These are phyloP conservation scores for Penicillium angulare DNA, from an alignment of 495 filamentous ascomycete genomes.

Conservation along the genomic window DNA sequence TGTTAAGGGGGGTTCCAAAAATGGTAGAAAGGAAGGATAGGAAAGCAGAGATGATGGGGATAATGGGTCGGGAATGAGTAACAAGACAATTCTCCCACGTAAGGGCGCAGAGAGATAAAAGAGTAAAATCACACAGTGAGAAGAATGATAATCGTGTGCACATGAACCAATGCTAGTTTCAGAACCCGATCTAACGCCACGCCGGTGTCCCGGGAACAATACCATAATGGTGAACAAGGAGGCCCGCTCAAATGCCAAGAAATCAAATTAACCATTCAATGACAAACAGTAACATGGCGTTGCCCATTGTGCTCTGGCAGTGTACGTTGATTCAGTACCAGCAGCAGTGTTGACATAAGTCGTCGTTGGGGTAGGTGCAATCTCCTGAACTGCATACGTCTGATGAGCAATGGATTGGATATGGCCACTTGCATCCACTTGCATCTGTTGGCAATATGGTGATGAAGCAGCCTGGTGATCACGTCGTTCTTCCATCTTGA, in stretches of 20 bases:
- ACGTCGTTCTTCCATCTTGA: conserved; percentile 81
- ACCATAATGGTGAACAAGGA: conserved; percentile 23
- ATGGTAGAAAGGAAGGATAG: neutral
- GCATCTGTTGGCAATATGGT: conserved; percentile 72
- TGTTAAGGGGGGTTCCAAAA: conserved; percentile 4
- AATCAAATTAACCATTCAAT: conserved; percentile 33
- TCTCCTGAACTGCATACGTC: conserved; percentile 60
- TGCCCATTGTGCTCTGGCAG: conserved; percentile 38
- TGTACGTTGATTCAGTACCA: conserved; percentile 35
- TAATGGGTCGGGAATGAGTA: conserved; percentile 3
- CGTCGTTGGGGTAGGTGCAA: conserved; percentile 44
- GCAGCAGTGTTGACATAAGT: conserved; percentile 25
- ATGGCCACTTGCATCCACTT: conserved; percentile 52
- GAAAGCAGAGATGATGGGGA: neutral
- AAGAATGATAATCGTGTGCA: conserved; percentile 28
- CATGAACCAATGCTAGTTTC: conserved; percentile 22
- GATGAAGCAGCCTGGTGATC: conserved; percentile 36
- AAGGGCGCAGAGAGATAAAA: conserved; percentile 1
- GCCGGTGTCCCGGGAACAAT: conserved; percentile 11
- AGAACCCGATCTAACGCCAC: conserved; percentile 24
- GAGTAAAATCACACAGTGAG: conserved; percentile 22
- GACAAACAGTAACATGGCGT: conserved; percentile 45
- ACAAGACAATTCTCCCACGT: conserved; percentile 4
- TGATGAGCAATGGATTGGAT: conserved; percentile 46
- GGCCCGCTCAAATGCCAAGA: conserved; percentile 16